phyloP scores from a whole-genome alignment of 768 basidiomycete species.

The Plicaturopsis crispa region DNA sequence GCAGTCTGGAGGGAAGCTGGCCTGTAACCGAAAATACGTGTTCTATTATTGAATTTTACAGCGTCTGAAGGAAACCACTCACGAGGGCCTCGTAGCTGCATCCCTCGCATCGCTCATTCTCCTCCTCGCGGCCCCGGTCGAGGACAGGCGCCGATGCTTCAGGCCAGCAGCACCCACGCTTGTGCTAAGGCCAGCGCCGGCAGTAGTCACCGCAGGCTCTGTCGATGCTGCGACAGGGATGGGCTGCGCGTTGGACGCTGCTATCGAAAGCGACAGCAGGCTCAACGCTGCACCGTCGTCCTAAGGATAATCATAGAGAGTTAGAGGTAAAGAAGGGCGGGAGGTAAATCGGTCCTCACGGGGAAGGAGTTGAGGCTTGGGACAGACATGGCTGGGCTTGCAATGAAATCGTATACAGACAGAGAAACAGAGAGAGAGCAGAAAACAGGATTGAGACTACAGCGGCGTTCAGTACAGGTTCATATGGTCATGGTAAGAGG shows the following conservation, averaged over 20 bases:
- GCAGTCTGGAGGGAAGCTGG: not conserved
- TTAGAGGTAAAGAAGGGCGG: not conserved
- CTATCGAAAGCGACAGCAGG: slow-evolving; percentile 63
- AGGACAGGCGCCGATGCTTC: slow-evolving; percentile 66
- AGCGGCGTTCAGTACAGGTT: not conserved
- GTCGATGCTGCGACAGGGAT: slow-evolving; percentile 26
- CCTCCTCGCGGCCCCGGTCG: slow-evolving; percentile 61
- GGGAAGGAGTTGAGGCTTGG: not conserved
- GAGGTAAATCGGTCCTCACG: not conserved
- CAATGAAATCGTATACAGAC: not conserved
- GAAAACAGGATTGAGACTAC: not conserved
- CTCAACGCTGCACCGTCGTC: slow-evolving; percentile 20
- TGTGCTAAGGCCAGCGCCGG: slow-evolving; percentile 3
- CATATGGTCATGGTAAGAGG: not conserved
- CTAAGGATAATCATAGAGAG: not conserved
- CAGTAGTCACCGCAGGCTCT: slow-evolving; percentile 11
- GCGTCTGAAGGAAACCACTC: slow-evolving; percentile 25
- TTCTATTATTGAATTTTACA: slow-evolving; percentile 27
- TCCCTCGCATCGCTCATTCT: slow-evolving; percentile 75
- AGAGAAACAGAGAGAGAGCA: not conserved
- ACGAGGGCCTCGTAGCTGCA: slow-evolving; percentile 70
- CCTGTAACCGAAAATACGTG: slow-evolving; percentile 1
- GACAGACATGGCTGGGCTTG: too few species aligned
- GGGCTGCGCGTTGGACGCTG: slow-evolving; percentile 43
- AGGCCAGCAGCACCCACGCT: slow-evolving; percentile 12